Evolutionary conservation across 371 early-diverging fungal genomes (phyloP).

Genomic region (Mortierella sp.): DNA sequence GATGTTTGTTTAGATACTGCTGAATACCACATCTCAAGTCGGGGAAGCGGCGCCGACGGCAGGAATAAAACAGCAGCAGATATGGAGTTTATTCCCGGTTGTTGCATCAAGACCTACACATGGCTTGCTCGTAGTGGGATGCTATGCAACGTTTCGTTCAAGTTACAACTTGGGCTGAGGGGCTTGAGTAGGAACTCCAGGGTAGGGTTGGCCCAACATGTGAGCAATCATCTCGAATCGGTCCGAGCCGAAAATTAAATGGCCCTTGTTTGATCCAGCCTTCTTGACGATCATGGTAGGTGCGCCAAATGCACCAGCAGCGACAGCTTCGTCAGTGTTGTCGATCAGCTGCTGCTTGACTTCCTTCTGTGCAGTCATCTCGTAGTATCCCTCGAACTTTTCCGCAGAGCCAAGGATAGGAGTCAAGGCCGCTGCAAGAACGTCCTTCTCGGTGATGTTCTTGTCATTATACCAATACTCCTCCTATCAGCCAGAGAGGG

Average conservation of each 20-base stretch:
- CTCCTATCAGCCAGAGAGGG: constrained; percentile 13
- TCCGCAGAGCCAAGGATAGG: constrained; percentile 40
- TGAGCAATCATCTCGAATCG: constrained; percentile 57
- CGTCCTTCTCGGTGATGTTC: constrained; percentile 37
- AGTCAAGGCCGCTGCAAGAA: constrained; percentile 30
- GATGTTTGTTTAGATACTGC: too few relatives aligned
- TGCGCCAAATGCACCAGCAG: constrained; percentile 56
- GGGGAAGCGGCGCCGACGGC: too few relatives aligned
- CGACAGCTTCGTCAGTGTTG: constrained; percentile 48
- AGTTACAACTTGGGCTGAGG: constrained; percentile 25
- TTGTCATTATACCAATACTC: constrained; percentile 34
- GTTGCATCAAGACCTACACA: too few relatives aligned
- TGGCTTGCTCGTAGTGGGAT: too few relatives aligned
- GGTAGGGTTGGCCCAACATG: constrained; percentile 38
- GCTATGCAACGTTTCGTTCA: too few relatives aligned
- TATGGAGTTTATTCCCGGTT: too few relatives aligned
- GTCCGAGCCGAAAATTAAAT: constrained; percentile 60
- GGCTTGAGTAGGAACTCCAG: constrained; percentile 20
- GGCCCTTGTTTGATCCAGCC: constrained; percentile 32
- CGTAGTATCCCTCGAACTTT: constrained; percentile 18
- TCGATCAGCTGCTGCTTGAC: constrained; percentile 34
- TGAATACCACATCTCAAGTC: too few relatives aligned
- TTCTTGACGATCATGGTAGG: constrained; percentile 58
- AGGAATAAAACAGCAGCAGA: too few relatives aligned
- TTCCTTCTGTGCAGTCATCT: constrained; percentile 24